Conservation (phyloP, 1,139 yeast genomes). For the Diutina pseudorugosa region DNA sequence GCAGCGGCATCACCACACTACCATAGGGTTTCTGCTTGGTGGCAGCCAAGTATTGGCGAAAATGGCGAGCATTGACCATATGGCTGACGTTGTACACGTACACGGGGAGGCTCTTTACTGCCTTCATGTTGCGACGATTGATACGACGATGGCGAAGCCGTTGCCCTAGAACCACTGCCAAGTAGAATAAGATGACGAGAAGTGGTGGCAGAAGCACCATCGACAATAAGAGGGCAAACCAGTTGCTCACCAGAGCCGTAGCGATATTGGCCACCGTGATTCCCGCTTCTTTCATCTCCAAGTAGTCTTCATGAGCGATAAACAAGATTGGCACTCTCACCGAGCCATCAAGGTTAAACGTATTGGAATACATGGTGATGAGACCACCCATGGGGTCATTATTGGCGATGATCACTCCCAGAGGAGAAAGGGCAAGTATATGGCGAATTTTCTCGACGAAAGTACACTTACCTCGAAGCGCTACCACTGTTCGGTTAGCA, state of each 20-base stretch:
- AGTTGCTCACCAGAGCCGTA: conserved; percentile 28
- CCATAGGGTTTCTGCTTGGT: conserved; percentile 7
- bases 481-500: conserved; percentile 11
- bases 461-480: conserved; percentile 31
- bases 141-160: conserved; percentile 17
- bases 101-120: conserved; percentile 27
- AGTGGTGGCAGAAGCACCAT: conserved; percentile 35
- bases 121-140: conserved; percentile 19
- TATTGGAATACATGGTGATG: conserved; percentile 31
- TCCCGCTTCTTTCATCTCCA: conserved; percentile 10
- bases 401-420: conserved; percentile 27
- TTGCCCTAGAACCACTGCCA: conserved; percentile 21
- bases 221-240: conserved; percentile 27
- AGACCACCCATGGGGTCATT: conserved; percentile 28
- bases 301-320: conserved; percentile 26
- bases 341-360: conserved; percentile 23
- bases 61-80: conserved; percentile 17
- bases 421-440: conserved; percentile 19
- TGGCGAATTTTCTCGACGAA: conserved; percentile 28
- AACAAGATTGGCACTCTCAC: conserved; percentile 26
- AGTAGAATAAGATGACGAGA: conserved; percentile 24
- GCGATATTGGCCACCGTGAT: conserved; percentile 11
- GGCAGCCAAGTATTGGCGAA: conserved; percentile 15
- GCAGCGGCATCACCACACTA: neutral
- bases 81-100: conserved; percentile 27